Evolutionary conservation across 106 monocot species (phyloP).

Genomic region (Allium fistulosum): DNA sequence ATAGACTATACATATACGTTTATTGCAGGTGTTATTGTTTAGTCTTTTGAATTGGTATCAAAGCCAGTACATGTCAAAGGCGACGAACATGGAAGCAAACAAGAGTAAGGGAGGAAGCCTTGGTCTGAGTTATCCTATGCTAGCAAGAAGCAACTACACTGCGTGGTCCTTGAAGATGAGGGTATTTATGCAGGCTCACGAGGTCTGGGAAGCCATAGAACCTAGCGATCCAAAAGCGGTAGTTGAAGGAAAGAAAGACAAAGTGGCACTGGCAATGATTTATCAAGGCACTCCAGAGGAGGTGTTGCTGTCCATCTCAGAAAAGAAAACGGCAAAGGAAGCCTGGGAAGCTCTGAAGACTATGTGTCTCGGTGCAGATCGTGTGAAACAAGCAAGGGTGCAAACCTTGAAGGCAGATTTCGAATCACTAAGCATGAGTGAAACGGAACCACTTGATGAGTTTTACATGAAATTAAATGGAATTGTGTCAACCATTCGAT

Average conservation of each 20-base stretch:
- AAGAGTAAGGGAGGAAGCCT: neutral
- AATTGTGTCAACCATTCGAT: neutral
- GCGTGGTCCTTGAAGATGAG: neutral
- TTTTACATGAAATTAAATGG: neutral
- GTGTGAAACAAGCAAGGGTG: neutral
- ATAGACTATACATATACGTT: no score
- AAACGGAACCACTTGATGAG: slow-evolving; percentile 1
- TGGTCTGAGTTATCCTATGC: neutral
- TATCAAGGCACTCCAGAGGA: slow-evolving; percentile 3
- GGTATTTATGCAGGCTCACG: slow-evolving; percentile 1
- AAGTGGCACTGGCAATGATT: neutral
- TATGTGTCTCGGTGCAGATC: slow-evolving; percentile 1
- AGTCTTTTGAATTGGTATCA: no score
- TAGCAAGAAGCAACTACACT: neutral
- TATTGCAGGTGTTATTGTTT: no score
- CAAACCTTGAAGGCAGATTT: neutral
- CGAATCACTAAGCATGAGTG: neutral
- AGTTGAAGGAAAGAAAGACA: slow-evolving; percentile 2
- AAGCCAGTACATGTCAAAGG: no score
- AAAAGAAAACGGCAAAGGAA: neutral
- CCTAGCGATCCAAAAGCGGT: neutral
- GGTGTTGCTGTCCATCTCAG: slow-evolving; percentile 1
- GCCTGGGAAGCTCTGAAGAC: neutral
- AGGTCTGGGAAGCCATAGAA: no score
- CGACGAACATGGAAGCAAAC: no score